phyloP scores from a whole-genome alignment of 2,329 filamentous ascomycete species.

The Chrysoporthe deuterocubensis region DNA sequence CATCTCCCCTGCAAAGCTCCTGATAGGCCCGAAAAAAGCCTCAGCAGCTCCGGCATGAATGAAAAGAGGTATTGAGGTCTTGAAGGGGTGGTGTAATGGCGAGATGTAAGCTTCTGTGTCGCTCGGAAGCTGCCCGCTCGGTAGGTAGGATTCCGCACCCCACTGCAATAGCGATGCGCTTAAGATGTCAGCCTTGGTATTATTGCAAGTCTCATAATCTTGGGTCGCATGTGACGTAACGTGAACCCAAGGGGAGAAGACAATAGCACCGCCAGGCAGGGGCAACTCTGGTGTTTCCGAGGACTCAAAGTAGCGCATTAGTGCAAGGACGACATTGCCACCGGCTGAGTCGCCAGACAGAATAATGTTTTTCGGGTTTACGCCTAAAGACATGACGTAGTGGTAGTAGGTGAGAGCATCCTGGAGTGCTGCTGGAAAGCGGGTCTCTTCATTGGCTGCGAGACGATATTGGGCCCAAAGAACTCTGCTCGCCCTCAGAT shows the following conservation, averaged over 20 bases:
- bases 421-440: slow-evolving; percentile 33
- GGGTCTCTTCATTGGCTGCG: slow-evolving; percentile 20
- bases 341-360: slow-evolving; percentile 26
- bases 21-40: slow-evolving; percentile 28
- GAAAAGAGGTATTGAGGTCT: slow-evolving; percentile 29
- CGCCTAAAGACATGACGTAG: slow-evolving; percentile 17
- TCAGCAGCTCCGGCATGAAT: slow-evolving; percentile 31
- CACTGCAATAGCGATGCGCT: slow-evolving; percentile 31
- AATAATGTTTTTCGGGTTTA: slow-evolving; percentile 4
- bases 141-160: slow-evolving; percentile 31
- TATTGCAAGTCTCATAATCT: neutral
- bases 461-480: slow-evolving; percentile 32
- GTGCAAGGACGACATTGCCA: slow-evolving; percentile 32
- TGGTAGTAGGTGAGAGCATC: slow-evolving; percentile 31
- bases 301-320: slow-evolving; percentile 28
- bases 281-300: neutral
- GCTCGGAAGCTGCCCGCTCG: slow-evolving; percentile 13
- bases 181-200: slow-evolving; percentile 27
- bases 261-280: slow-evolving; percentile 5
- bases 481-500: slow-evolving; percentile 21
- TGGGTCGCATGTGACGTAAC: slow-evolving; percentile 2
- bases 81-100: slow-evolving; percentile 33
- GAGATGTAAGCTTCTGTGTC: slow-evolving; percentile 29
- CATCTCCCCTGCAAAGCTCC: slow-evolving; percentile 32
- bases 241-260: slow-evolving; percentile 16